These are phyloP conservation scores for Umbelopsis sp. DNA, from an alignment of 371 early-diverging fungal genomes.

Conservation along the genomic window DNA sequence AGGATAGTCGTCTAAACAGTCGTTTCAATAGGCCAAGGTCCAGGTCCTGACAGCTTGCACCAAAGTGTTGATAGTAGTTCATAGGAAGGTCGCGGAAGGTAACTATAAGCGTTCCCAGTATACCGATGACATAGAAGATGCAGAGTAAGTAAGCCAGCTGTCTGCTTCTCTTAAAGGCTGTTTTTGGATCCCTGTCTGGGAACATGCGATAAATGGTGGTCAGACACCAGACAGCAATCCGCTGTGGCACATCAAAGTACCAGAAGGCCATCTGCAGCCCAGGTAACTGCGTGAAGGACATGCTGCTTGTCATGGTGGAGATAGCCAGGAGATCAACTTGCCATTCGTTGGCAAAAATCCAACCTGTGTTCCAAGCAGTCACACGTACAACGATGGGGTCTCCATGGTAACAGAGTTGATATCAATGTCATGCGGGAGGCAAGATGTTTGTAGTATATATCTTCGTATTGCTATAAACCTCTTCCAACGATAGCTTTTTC, in stretches of 20 bases:
- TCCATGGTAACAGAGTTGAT: too few relatives aligned
- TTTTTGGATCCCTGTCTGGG: neutral
- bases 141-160: neutral
- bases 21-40: conserved; percentile 9
- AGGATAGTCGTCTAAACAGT: conserved; percentile 57
- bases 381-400: too few relatives aligned
- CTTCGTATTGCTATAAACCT: too few relatives aligned
- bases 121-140: neutral
- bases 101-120: neutral
- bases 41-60: conserved; percentile 11
- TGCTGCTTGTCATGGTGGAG: neutral
- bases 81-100: neutral
- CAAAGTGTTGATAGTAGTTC: neutral
- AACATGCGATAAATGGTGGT: neutral
- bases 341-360: too few relatives aligned
- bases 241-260: conserved; percentile 7
- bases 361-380: too few relatives aligned
- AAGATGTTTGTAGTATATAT: too few relatives aligned
- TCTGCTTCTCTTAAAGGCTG: neutral
- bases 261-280: conserved; percentile 1
- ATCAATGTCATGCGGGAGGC: too few relatives aligned
- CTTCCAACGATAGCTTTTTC: too few relatives aligned
- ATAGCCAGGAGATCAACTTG: neutral
- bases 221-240: neutral
- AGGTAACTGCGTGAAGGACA: neutral